Base-by-base conservation (phyloP, 2,329 filamentous ascomycete species). In the Diaporthe caulivora region DNA sequence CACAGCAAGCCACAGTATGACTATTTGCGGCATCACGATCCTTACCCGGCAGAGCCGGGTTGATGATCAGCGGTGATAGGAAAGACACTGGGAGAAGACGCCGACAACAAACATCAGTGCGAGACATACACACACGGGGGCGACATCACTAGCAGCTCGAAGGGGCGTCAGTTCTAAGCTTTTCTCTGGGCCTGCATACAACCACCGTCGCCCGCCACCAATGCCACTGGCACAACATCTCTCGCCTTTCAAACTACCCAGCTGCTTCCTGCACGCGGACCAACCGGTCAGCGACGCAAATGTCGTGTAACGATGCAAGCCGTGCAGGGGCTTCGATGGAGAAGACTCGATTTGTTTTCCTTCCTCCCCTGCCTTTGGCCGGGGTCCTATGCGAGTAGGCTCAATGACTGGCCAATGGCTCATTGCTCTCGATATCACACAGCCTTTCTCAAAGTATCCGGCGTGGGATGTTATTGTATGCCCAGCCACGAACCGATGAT, bases 21-120 rank as follows among this genome's bases (percentile, higher is more conserved):
- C 71, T 57, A 26, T 9, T 13, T 29, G 5, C 5, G 15, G n/a
- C 21, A 57, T n/a, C 31, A 47, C 17, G 29, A 37, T 17, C 29
- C 21, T 26, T 40, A 62, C 34, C 40, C 37, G 40, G n/a, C 44
- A 24, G 21, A 44, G 34, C 54, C 53, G 37, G 65, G 29, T 5
- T 9, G 34, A 34, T 37, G 72, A 69, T 74, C 62, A 65, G 70
- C 62, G 49, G 21, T 21, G 18, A 70, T 40, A 51, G 21, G 37
- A 44, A 26, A 51, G 44, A 49, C 60, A 24, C n/a, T n/a, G 60
- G 44, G 26, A 21, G 26, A 29, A 65, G 21, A 65, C 42, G 17
- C 29, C 26, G 26, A 21, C 29, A 34, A 49, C 11, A 24, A 26
- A 11, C 29, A 34, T 34, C 11, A 24, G 42, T 49, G 60, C 60